Percentiles rank a stretch among this genome's conserved stretches.
These are phyloP conservation scores for Cyamopsis tetragonoloba DNA, from an alignment of 306 rosid species.

Conservation along the genomic window DNA sequence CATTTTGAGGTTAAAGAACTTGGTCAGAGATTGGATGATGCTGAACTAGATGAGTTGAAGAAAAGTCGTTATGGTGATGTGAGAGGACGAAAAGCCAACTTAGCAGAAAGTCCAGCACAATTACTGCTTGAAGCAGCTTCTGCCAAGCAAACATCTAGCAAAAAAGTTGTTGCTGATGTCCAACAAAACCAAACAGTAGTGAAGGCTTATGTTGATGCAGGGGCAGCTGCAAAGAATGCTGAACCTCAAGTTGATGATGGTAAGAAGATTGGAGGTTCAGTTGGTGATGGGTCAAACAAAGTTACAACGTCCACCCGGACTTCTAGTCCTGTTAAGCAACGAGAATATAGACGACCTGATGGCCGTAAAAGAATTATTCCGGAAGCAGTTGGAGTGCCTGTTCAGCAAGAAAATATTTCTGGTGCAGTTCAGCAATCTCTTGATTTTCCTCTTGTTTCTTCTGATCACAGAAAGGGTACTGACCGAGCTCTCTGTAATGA, in stretches of 20 bases:
- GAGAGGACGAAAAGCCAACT: conserved; percentile 75
- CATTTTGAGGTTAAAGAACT: conserved; percentile 90
- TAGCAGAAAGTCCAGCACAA: conserved; percentile 95
- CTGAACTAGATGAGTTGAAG: conserved; percentile 87
- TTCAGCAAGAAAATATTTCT: conserved; percentile 65
- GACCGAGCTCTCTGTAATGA: conserved; percentile 46
- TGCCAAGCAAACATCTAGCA: conserved; percentile 60
- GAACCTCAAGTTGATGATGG: conserved; percentile 57
- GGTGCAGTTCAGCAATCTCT: conserved; percentile 51
- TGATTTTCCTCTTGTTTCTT: conserved; percentile 56
- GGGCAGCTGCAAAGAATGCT: conserved; percentile 41
- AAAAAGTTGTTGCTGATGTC: conserved; percentile 56
- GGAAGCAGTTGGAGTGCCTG: conserved; percentile 89
- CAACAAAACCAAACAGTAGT: conserved; percentile 52
- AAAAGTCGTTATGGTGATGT: conserved; percentile 92
- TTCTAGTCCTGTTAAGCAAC: conserved; percentile 91
- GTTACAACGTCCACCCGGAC: conserved; percentile 51
- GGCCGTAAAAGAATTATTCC: conserved; percentile 98
- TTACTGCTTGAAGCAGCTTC: conserved; percentile 93
- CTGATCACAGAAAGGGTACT: conserved; percentile 54
- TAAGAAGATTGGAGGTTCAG: conserved; percentile 54
- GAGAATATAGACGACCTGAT: conserved; percentile 96
- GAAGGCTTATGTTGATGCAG: conserved; percentile 47
- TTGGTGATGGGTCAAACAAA: conserved; percentile 54
- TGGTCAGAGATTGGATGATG: conserved; percentile 75